A percentile compares a stretch with the other conserved stretches of the same genome.
Conservation (phyloP, 1,139 yeast genomes). For the Geotrichum cucujoidarum region DNA sequence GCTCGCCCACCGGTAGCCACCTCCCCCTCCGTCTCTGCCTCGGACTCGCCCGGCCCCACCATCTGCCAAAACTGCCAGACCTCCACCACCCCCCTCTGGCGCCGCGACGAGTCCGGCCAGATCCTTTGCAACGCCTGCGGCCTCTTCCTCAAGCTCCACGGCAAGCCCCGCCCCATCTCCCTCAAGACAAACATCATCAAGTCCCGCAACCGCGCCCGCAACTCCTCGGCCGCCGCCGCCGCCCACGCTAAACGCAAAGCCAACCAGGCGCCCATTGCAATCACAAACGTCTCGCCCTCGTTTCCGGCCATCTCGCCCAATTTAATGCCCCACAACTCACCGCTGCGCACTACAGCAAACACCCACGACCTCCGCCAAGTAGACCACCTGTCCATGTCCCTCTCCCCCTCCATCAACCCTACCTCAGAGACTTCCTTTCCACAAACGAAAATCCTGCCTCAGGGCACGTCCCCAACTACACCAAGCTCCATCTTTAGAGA, state of each 20-base stretch:
- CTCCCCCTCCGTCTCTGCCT: constrained; percentile 9
- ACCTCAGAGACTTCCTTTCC: too few relatives aligned
- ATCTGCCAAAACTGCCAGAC: constrained; percentile 87
- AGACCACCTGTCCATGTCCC: constrained; percentile 18
- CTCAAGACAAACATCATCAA: constrained; percentile 88
- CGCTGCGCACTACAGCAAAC: constrained; percentile 21
- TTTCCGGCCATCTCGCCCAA: constrained; percentile 26
- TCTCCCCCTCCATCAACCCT: constrained; percentile 7
- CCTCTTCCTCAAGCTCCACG: constrained; percentile 78
- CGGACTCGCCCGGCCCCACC: constrained; percentile 38
- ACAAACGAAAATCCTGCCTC: too few relatives aligned
- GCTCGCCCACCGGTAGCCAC: not conserved
- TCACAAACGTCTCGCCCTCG: constrained; percentile 25
- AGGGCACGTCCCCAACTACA: constrained; percentile 2
- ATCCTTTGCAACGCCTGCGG: constrained; percentile 95
- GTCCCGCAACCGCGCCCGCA: constrained; percentile 64
- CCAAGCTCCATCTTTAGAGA: too few relatives aligned
- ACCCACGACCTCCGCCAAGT: constrained; percentile 14
- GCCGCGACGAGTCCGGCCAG: constrained; percentile 89
- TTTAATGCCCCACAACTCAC: constrained; percentile 24
- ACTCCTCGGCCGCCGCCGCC: constrained; percentile 16
- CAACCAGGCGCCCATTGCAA: constrained; percentile 23
- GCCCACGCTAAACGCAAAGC: constrained; percentile 16
- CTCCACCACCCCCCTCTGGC: constrained; percentile 89
- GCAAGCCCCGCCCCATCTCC: constrained; percentile 85